Percentiles rank a stretch among this genome's conserved stretches.
These are phyloP conservation scores for Verticillium nubilum DNA, from an alignment of 2,329 filamentous ascomycete species.

Conservation along the genomic window DNA sequence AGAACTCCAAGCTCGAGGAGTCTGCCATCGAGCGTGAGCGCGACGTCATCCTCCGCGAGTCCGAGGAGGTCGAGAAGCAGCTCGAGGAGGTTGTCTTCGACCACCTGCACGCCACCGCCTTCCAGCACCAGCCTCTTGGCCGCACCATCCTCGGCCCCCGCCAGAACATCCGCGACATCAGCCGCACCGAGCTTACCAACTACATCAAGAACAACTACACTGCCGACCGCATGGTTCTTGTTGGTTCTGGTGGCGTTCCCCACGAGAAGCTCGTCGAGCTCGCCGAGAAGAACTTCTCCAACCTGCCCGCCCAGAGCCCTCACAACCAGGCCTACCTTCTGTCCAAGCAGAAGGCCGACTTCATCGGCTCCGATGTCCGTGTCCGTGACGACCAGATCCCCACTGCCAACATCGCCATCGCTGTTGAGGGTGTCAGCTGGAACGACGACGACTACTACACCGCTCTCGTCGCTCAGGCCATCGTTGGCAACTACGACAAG, in stretches of 20 bases:
- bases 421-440: slow-evolving; percentile 99
- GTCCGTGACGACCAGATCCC: slow-evolving; percentile 94
- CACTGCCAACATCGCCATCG: slow-evolving; percentile 95
- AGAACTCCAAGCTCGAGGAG: slow-evolving; percentile 97
- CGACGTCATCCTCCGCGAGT: slow-evolving; percentile 97
- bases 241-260: slow-evolving; percentile 88
- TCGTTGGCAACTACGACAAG: slow-evolving; percentile 99
- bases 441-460: slow-evolving; percentile 99
- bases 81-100: slow-evolving; percentile 99
- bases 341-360: slow-evolving; percentile 86
- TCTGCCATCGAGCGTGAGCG: slow-evolving; percentile 93
- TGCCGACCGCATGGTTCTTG: slow-evolving; percentile 97
- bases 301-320: slow-evolving; percentile 69
- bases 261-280: slow-evolving; percentile 93
- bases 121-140: slow-evolving; percentile 91
- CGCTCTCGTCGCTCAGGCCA: slow-evolving; percentile 92
- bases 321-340: slow-evolving; percentile 69
- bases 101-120: slow-evolving; percentile 96
- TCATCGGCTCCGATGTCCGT: slow-evolving; percentile 92
- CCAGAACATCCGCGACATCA: slow-evolving; percentile 97
- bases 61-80: slow-evolving; percentile 99
- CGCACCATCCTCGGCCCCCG: slow-evolving; percentile 96
- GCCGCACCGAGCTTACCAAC: slow-evolving; percentile 80
- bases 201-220: slow-evolving; percentile 99
- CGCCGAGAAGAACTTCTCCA: slow-evolving; percentile 91